These are phyloP conservation scores for Curvularia lunata DNA, from an alignment of 2,329 filamentous ascomycete genomes.

Conservation along the genomic window DNA sequence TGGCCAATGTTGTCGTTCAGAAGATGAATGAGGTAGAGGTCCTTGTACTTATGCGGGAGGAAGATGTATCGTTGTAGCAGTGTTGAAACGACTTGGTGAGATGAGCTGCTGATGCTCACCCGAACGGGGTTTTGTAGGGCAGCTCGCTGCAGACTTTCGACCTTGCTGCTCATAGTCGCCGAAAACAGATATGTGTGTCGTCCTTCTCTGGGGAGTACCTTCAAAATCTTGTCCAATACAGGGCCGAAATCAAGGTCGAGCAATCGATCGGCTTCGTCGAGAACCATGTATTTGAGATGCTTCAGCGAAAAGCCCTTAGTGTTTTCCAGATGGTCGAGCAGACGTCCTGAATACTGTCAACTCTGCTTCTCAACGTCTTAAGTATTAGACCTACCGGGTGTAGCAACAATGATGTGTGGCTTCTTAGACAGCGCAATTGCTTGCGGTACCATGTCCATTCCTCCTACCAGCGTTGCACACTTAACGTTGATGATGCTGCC, in stretches of 20 bases:
- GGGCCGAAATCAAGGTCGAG: slow-evolving; percentile 95
- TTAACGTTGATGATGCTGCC: slow-evolving; percentile 87
- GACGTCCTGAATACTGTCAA: slow-evolving; percentile 60
- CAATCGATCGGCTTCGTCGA: slow-evolving; percentile 92
- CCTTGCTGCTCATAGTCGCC: slow-evolving; percentile 91
- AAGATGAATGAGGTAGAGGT: slow-evolving; percentile 85
- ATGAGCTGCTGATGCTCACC: slow-evolving; percentile 80
- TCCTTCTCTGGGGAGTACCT: slow-evolving; percentile 70
- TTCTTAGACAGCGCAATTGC: slow-evolving; percentile 92
- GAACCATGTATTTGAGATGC: slow-evolving; percentile 83
- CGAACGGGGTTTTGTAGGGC: slow-evolving; percentile 83
- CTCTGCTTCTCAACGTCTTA: background rate
- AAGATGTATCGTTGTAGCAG: slow-evolving; percentile 87
- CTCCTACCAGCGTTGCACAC: slow-evolving; percentile 85
- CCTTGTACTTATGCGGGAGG: slow-evolving; percentile 78
- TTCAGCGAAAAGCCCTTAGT: slow-evolving; percentile 93
- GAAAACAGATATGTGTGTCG: slow-evolving; percentile 81
- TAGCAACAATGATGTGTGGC: slow-evolving; percentile 91
- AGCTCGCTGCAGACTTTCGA: slow-evolving; percentile 90
- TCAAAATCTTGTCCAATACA: slow-evolving; percentile 89
- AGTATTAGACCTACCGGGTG: slow-evolving; percentile 59
- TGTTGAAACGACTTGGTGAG: slow-evolving; percentile 90
- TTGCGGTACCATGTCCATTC: slow-evolving; percentile 94
- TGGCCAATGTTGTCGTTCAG: slow-evolving; percentile 88
- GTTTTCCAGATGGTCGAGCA: slow-evolving; percentile 93